Conservation (phyloP, 148 eudicot species). For the Cornus controversa region DNA sequence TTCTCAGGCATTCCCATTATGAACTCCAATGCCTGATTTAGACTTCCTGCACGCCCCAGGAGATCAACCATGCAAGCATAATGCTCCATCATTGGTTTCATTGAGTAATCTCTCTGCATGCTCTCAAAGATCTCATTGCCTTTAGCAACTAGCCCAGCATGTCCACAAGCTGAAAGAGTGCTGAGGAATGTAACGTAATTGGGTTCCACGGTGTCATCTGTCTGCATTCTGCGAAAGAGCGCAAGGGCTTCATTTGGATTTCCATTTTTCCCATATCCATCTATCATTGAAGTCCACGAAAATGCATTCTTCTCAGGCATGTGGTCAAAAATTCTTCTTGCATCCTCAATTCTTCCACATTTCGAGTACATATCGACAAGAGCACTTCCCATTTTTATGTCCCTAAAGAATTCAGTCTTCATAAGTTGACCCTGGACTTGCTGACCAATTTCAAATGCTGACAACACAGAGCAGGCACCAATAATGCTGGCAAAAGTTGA, state of each 20-base stretch:
- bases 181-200: conserved; percentile 77
- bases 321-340: conserved; percentile 58
- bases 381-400: conserved; percentile 84
- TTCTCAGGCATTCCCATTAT: conserved; percentile 67
- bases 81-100: conserved; percentile 92
- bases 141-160: conserved; percentile 68
- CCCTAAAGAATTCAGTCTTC: conserved; percentile 44
- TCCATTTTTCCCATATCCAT: conserved; percentile 93
- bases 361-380: conserved; percentile 89
- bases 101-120: conserved; percentile 62
- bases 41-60: conserved; percentile 71
- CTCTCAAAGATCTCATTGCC: conserved; percentile 67
- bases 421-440: conserved; percentile 66
- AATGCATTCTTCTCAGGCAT: conserved; percentile 75
- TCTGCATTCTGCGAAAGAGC: conserved; percentile 58
- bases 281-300: conserved; percentile 96
- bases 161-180: conserved; percentile 81
- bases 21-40: conserved; percentile 64
- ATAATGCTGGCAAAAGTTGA: conserved; percentile 82
- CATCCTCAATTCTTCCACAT: conserved; percentile 72
- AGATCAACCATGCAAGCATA: conserved; percentile 95
- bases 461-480: conserved; percentile 77
- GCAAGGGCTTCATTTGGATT: conserved; percentile 60
- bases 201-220: conserved; percentile 31
- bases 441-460: conserved; percentile 61